Evolutionary conservation across 306 rosid genomes (phyloP), one percentile per base, ranked within the genome.

Genomic region (Corylus heterophylla): DNA sequence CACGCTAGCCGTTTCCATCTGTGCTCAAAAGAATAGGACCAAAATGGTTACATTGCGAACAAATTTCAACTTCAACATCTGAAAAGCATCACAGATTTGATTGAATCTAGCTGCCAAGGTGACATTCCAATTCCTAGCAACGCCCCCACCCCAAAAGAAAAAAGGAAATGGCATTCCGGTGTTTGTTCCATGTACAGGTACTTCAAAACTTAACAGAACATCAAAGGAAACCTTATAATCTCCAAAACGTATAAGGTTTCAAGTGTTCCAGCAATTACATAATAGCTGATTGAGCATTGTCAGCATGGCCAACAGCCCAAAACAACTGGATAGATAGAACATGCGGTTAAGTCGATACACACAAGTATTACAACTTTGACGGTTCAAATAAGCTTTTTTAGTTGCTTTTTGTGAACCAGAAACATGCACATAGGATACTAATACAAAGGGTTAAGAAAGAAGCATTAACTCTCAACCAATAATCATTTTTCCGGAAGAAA

Each of bases 1-100:
- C 50, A 90, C 56, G 78, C 76, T 86, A 59, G 98, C 87, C 4
- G 98, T 92, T 84, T 95, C 98, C 97, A 95, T 92, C 98, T 95
- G 93, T 74, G 74, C 42, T 85, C 1, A 22, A 54, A 82, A 73
- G 67, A 75, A 84, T 59, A 76, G 55, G 27, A 84, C 71, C 74
- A 77, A 83, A 55, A 84, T 59, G 71, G 20, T 39, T 39, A 39
- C 6, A 39, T 39, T 39, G 44, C 47, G 76, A 80, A 69, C 70
- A 6, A n/a, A 22, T 22, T 77, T 67, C n/a, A 47, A 54, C 27
- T 51, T 80, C 20, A 78, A 54, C 67, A 78, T 59, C 71, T 52
- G 71, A 39, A 67, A 39, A 67, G 16, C 50, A 67, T 13, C 27
- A 67, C 25, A 67, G 50, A n/a, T 39, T 67, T 39, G 48, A 7